These are phyloP conservation scores for Beauveria asiatica DNA, from an alignment of 2,329 filamentous ascomycete genomes.

Conservation along the genomic window DNA sequence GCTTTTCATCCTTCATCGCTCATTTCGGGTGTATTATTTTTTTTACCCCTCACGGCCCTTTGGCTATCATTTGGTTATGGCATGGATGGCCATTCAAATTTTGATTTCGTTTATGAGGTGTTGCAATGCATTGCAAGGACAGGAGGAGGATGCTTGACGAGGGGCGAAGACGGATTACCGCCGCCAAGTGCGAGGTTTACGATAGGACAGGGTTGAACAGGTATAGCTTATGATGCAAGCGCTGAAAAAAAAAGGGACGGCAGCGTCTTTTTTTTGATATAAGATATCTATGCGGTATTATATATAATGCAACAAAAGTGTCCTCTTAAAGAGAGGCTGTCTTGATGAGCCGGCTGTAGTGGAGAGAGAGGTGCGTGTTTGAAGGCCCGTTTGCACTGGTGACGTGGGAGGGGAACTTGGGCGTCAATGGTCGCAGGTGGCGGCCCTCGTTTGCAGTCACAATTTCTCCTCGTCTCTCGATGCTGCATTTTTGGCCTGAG, in stretches of 20 bases:
- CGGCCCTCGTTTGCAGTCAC: background rate
- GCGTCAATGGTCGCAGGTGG: background rate
- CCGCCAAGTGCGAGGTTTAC: background rate
- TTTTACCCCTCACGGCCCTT: background rate
- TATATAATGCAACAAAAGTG: constrained; percentile 2
- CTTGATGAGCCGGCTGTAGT: background rate
- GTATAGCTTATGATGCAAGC: background rate
- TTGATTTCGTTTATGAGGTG: background rate
- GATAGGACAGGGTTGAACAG: background rate
- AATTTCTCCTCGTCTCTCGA: too few relatives aligned
- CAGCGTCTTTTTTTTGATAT: background rate
- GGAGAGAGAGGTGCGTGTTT: background rate
- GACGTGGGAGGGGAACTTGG: background rate
- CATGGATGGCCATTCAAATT: background rate
- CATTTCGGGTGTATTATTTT: constrained; percentile 4
- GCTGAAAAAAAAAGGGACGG: background rate
- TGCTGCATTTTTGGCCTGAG: too few relatives aligned
- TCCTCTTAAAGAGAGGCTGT: background rate
- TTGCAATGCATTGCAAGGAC: background rate
- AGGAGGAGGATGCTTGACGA: background rate
- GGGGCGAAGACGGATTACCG: background rate
- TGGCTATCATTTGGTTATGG: background rate
- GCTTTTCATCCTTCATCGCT: background rate
- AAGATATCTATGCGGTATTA: constrained; percentile 2
- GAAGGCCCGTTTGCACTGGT: background rate